Conservation (phyloP, 148 eudicot species). For the Fagopyrum tataricum region DNA sequence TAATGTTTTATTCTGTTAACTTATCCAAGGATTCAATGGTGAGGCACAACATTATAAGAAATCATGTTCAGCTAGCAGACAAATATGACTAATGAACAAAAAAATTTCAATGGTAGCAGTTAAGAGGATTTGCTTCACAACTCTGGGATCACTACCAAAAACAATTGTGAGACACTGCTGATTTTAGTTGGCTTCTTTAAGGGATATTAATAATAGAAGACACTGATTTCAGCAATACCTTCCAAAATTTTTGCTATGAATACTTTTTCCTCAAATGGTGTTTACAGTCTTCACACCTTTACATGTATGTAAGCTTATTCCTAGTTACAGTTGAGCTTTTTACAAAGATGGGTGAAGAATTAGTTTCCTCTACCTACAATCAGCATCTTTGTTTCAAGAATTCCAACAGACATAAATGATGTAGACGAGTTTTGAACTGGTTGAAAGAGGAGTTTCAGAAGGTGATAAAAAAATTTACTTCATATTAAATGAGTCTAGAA, state of each 20-base stretch:
- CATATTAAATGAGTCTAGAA: neutral
- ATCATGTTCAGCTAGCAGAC: neutral
- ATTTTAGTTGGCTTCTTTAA: neutral
- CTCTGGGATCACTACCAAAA: neutral
- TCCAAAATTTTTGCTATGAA: neutral
- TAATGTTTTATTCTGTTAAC: neutral
- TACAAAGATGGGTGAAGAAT: neutral
- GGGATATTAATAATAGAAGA: neutral
- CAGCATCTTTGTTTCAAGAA: neutral
- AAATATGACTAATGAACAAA: neutral
- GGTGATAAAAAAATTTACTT: neutral
- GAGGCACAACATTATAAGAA: neutral
- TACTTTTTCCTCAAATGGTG: neutral
- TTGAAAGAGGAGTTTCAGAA: neutral
- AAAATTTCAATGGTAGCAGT: neutral
- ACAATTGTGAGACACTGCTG: neutral
- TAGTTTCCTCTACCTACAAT: neutral
- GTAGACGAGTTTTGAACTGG: neutral
- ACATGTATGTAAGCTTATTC: neutral
- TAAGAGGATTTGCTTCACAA: neutral
- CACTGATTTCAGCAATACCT: neutral
- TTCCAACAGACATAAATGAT: neutral
- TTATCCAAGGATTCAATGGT: neutral
- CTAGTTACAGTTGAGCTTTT: neutral
- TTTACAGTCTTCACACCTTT: neutral